Evolutionary conservation across 2,329 filamentous ascomycete species (phyloP), one percentile per base, ranked within the genome.

Genomic region (Verticillium zaregamsianum): DNA sequence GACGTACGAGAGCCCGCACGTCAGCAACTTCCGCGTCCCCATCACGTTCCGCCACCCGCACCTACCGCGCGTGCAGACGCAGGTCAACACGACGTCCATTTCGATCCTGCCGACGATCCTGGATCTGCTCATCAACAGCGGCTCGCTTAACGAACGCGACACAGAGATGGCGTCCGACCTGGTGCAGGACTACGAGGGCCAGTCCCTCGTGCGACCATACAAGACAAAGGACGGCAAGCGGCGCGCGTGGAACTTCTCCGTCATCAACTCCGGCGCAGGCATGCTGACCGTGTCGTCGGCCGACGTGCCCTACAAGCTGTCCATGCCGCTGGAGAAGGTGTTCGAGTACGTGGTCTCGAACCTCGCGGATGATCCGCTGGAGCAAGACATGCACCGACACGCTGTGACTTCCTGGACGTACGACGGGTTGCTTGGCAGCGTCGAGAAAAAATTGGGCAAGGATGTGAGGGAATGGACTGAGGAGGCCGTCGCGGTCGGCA

Each of bases 201-300:
- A 80, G 65, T 80, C 77, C 0, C 70, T 80, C n/a, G 73, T 80
- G 58, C 74, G 79, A 8, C 75, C 76, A 59, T 69, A 74, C 52
- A 52, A 54, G 17, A 23, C 40, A 45, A 20, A 31, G 25, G 40
- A 59, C 28, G 32, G 49, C 58, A 45, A 45, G 14, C 58, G 58
- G 11, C 58, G 58, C 9, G 58, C 58, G 73, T 8, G 85, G 85
- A 57, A 88, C 73, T 62, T 85, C 83, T 61, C 85, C 82, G 28
- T 86, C 83, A 69, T 90, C 65, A 69, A 69, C 63, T 61, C 65
- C 31, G 67, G 67, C 40, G 64, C 61, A 23, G 62, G 63, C 17
- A 66, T 68, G 57, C 55, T 69, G 35, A 64, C 62, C 12, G 63
- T 68, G 23, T 66, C 67, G 25, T 65, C 55, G 33, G 67, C 58